Evolutionary conservation across 345 rosid species (phyloP), one percentile per base, ranked within the genome.

Genomic region (Gynandropsis gynandra): DNA sequence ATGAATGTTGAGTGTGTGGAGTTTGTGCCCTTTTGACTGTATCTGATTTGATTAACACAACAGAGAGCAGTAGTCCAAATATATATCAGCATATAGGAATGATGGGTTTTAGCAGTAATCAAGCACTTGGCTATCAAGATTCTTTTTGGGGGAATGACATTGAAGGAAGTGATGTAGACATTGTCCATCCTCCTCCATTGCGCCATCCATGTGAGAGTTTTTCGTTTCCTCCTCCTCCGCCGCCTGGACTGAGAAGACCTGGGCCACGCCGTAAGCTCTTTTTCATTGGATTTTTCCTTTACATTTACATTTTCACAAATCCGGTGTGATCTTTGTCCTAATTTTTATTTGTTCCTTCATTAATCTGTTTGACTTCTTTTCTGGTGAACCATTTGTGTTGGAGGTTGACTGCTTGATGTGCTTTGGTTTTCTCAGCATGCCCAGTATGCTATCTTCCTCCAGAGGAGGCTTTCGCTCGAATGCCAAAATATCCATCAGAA

Each of bases 211-310:
- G 97, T 29, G 50, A 64, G 42, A 78, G 73, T 33, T 83, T 89
- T 67, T 50, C 86, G 10, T 71, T 80, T 50, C 94, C 95, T 67
- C 93, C 95, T 62, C 95, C 97, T 13, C 90, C 97, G 51, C 90
- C 90, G 31, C 73, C 79, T 63, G 70, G 65, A 67, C 43, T 65
- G 42, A 79, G 75, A 67, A 74, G 84, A 39, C 73, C 63, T 59
- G 94, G 89, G 60, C 87, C 86, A 46, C 77, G 88, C 11, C 80
- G 86, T 82, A 80, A 72, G 87, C 74, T 50, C 8, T 46, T 36
- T 41, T 17, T 21, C 19, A 8, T 18, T 42, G 16, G 2, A 13
- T 37, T 2, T 37, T 10, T 37, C 15, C 41, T 13, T 10, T 10
- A 10, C 41, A 10, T 37, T 37, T 10, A 37, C 8, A 37, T 37